Evolutionary conservation across 306 rosid species (phyloP), one percentile per base, ranked within the genome.

Genomic region (Astragalus membranaceus): DNA sequence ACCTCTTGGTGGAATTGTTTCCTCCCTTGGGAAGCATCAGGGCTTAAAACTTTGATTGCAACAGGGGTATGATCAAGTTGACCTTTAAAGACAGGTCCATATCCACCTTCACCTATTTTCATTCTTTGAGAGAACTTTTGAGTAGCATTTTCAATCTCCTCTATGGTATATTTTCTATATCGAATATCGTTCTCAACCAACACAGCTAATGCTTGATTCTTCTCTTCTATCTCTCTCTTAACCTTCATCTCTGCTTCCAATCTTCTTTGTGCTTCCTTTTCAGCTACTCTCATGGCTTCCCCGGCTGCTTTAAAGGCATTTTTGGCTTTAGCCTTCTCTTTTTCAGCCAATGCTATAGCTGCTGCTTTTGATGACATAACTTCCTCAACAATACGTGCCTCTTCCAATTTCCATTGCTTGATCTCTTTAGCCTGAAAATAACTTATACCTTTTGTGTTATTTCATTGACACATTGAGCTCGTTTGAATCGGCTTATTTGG

Each of bases 31-130:
- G 86, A 70, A 66, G 97, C 97, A 43, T 90, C 92, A 8, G 98
- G 97, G 55, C 87, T 88, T 72, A 93, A 78, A 47, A 93, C 79
- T 78, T 93, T 93, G 82, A 94, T 91, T 20, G 98, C 98, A 54
- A 91, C 98, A 0, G 77, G 73, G 3, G 98, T 94, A 82, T 90
- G 98, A 70, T 87, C 96, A 65, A 94, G 89, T 52, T 69, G 78
- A 51, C 97, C 98, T 84, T 76, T 91, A 78, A 81, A 94, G 42
- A 90, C 98, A 14, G 98, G 98, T 75, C 98, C 98, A 73, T 87
- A 94, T 62, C 98, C 98, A 77, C 98, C 98, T 87, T 91, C 95
- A 60, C 97, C 98, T 49, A 94, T 76, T 81, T 86, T 88, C 81
- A 81, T 52, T 5, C 86, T 58, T 7, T 29, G 76, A 36, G 84